phyloP scores from a whole-genome alignment of 202 grass and related monocot species.

The Alloteropsis angusta region DNA sequence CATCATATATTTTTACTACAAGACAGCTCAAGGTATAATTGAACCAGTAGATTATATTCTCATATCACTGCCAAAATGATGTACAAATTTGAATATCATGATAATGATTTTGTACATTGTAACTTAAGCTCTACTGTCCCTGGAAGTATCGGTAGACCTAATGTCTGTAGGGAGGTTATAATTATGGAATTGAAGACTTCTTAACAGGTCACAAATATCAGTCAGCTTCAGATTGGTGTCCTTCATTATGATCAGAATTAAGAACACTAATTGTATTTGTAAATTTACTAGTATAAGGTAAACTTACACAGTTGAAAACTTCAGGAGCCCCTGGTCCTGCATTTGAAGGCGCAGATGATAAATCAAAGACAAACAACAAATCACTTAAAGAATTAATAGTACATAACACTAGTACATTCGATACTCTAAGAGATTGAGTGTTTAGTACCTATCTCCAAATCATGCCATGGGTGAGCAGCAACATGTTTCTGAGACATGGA shows the following conservation, averaged over 20 bases:
- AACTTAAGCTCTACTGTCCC: no score
- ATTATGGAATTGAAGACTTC: background rate
- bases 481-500: constrained; percentile 76
- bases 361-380: background rate
- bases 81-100: no score
- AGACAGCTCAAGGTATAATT: no score
- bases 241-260: background rate
- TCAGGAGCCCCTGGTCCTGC: constrained; percentile 16
- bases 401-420: background rate
- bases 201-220: background rate
- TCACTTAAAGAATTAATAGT: background rate
- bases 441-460: constrained; percentile 80
- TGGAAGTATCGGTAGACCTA: no score
- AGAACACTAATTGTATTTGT: background rate
- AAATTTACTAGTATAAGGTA: background rate
- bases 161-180: no score
- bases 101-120: no score
- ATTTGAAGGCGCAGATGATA: background rate
- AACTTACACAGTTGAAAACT: constrained; percentile 6
- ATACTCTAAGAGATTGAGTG: background rate
- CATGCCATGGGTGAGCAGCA: constrained; percentile 97
- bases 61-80: no score
- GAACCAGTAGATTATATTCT: no score
- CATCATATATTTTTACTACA: no score
- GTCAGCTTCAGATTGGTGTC: background rate